Evolutionary conservation across 352 stramenopile species (phyloP), one percentile per base, ranked within the genome.

Genomic region (Pythium phragmiticola): DNA sequence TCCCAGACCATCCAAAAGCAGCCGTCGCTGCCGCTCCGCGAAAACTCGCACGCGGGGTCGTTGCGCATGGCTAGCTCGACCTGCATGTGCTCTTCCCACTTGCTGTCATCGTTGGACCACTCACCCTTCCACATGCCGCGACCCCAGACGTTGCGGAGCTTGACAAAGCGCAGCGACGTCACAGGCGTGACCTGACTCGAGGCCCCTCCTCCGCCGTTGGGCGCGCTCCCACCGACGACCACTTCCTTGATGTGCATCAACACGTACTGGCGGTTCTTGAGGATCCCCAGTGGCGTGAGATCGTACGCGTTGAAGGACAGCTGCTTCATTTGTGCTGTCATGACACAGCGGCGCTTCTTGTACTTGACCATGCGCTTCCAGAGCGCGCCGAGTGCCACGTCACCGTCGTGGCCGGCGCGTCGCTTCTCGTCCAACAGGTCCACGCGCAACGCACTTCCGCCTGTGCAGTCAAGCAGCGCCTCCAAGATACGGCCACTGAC

Each of bases 401-500:
- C 61, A 53, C 60, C 62, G 56, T 85, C 64, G 59, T 84, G 42
- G 34, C 57, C 12, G 33, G 46, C 68, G 57, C 23, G 69, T 21
- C 16, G 64, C 54, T 45, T 72, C 26, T 85, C 76, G n/a, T 73
- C 76, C 12, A 75, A 66, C 26, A 95, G 63, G n/a, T 89, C 84
- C 0, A 96, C 67, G 13, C 88, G 87, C 48, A 94, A 73, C 16
- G 77, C 85, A 54, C 82, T 93, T 17, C 88, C 89, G 1, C 89
- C 90, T 0, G 90, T 97, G 54, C 93, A 91, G 55, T 97, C 89
- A 8, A 97, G 70, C 37, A 97, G 80, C 0, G 89, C 87, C 49
- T 97, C 88, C 11, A 91, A 69, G 43, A 96, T 90, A 0, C 77
- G 78, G 23, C 79, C 72, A 57, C 82, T 88, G 14, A 76, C 79